Percentiles rank a stretch among this genome's conserved stretches.
phyloP scores from a whole-genome alignment of 2,329 filamentous ascomycete species.

The Cercospora beticola region DNA sequence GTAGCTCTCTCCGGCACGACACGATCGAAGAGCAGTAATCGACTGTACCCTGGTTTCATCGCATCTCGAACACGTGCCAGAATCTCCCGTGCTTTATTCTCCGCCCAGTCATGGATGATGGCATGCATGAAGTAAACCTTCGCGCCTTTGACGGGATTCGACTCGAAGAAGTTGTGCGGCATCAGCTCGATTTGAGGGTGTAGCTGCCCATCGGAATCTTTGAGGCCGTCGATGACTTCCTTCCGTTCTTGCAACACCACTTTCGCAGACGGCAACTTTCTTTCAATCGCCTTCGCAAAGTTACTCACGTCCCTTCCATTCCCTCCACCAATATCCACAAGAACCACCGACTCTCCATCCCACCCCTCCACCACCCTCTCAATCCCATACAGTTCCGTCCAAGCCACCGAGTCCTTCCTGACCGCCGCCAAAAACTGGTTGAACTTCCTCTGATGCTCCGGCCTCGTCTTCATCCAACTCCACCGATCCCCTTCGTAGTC shows the following conservation, averaged over 20 bases:
- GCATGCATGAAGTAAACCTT: constrained; percentile 33
- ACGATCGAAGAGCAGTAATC: constrained; percentile 31
- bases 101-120: constrained; percentile 31
- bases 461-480: constrained; percentile 6
- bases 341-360: constrained; percentile 16
- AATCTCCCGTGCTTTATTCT: constrained; percentile 24
- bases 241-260: constrained; percentile 17
- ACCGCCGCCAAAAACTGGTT: constrained; percentile 18
- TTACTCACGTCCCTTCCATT: constrained; percentile 22
- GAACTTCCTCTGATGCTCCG: constrained; percentile 13
- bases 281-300: constrained; percentile 1
- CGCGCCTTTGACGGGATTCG: constrained; percentile 28
- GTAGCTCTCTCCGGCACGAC: constrained; percentile 25
- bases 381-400: constrained; percentile 11
- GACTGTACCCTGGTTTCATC: constrained; percentile 30
- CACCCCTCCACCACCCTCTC: constrained; percentile 12
- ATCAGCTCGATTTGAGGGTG: constrained; percentile 11
- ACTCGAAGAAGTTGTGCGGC: constrained; percentile 25
- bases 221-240: constrained; percentile 1
- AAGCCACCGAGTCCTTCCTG: constrained; percentile 8
- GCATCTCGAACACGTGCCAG: constrained; percentile 24
- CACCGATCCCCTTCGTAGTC: constrained; percentile 16
- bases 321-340: constrained; percentile 32
- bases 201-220: neutral
- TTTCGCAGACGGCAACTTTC: neutral